phyloP scores from a whole-genome alignment of 768 basidiomycete species.

The Coprinellus micaceus region DNA sequence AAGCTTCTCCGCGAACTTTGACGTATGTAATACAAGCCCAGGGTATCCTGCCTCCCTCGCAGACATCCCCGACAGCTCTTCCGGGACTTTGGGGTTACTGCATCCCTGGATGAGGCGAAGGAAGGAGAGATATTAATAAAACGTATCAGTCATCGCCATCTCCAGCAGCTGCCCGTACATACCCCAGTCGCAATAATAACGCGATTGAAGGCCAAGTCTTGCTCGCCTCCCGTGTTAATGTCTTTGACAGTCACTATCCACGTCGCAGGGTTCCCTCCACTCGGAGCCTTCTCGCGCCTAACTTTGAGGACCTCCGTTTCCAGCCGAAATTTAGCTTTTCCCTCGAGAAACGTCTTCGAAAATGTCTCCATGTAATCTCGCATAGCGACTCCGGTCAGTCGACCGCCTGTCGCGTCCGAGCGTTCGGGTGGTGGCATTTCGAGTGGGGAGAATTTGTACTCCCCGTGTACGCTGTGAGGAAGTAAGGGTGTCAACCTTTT shows the following conservation, averaged over 20 bases:
- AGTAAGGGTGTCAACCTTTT: background rate
- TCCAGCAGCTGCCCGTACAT: constrained; percentile 9
- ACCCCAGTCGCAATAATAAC: constrained; percentile 57
- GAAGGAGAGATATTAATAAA: background rate
- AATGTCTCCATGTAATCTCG: constrained; percentile 45
- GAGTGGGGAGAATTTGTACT: constrained; percentile 48
- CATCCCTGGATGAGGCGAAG: constrained; percentile 42
- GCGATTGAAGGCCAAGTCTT: constrained; percentile 35
- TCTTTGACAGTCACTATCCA: constrained; percentile 48
- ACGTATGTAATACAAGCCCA: constrained; percentile 52
- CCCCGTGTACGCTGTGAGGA: constrained; percentile 45
- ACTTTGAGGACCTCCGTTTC: constrained; percentile 46
- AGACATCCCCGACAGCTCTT: constrained; percentile 29
- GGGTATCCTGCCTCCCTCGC: constrained; percentile 38
- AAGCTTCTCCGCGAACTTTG: constrained; percentile 38
- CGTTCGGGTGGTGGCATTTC: constrained; percentile 35
- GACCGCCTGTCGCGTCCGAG: constrained; percentile 27
- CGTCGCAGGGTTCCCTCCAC: constrained; percentile 16
- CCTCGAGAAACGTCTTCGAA: constrained; percentile 33
- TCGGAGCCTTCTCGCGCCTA: constrained; percentile 20
- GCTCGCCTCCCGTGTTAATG: constrained; percentile 7
- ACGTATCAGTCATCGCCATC: background rate
- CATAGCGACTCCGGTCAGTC: constrained; percentile 46
- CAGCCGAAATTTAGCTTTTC: constrained; percentile 37
- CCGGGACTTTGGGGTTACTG: constrained; percentile 46